A percentile compares a stretch with the other conserved stretches of the same genome.
Evolutionary conservation across 495 filamentous ascomycete species (phyloP).

Genomic region (Trichoderma gamsii): DNA sequence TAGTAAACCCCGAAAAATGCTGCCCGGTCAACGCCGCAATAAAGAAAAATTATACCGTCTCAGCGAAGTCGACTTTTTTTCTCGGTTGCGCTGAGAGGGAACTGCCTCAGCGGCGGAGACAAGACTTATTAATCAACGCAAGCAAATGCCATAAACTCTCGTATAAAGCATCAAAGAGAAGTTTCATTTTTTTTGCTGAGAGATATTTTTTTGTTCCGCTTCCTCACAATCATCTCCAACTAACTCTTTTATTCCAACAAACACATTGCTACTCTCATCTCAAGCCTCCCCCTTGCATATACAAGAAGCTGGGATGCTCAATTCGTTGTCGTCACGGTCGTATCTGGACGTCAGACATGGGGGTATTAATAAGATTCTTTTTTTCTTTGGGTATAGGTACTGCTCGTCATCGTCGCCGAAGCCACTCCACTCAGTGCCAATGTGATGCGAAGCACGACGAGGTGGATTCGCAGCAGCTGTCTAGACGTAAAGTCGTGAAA

Average conservation of each 20-base stretch:
- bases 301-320: neutral
- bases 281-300: neutral
- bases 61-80: neutral
- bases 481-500: constrained; percentile 19
- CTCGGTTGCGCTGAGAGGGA: neutral
- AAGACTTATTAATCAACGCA: constrained; percentile 12
- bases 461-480: constrained; percentile 13
- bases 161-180: neutral
- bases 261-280: neutral
- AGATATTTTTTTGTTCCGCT: neutral
- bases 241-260: constrained; percentile 3
- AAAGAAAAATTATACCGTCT: neutral
- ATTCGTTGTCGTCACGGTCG: constrained; percentile 17
- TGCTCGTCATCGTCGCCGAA: constrained; percentile 15
- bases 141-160: neutral
- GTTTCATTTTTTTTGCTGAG: neutral
- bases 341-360: constrained; percentile 15
- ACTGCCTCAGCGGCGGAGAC: neutral
- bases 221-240: neutral
- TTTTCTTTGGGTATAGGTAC: neutral
- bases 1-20: neutral
- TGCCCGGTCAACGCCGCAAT: neutral
- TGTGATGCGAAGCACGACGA: constrained; percentile 4
- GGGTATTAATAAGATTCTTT: neutral
- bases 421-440: constrained; percentile 13